Percentiles rank a stretch among this genome's conserved stretches.
These are phyloP conservation scores for Tolypocladium tundrense DNA, from an alignment of 2,329 filamentous ascomycete genomes.

Conservation along the genomic window DNA sequence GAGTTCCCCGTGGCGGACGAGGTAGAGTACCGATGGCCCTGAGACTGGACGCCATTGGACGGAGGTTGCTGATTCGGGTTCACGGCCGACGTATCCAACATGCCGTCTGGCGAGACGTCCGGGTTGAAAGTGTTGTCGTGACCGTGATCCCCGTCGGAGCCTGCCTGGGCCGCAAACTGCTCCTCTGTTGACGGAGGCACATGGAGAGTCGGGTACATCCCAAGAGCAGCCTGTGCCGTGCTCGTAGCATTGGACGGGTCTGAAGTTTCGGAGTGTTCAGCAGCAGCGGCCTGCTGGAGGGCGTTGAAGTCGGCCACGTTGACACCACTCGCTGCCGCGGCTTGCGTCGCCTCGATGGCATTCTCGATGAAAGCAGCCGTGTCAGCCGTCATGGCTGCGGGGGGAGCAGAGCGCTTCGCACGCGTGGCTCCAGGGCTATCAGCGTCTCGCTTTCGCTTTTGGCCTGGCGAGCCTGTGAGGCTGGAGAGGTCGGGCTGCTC, in stretches of 20 bases:
- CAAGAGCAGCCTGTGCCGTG: conserved; percentile 48
- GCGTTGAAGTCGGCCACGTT: conserved; percentile 46
- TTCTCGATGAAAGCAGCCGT: conserved; percentile 44
- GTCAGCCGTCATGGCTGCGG: conserved; percentile 34
- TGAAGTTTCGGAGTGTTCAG: conserved; percentile 34
- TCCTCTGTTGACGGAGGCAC: conserved; percentile 48
- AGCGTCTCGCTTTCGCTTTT: conserved; percentile 45
- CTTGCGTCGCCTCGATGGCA: conserved; percentile 34
- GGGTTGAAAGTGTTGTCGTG: conserved; percentile 22
- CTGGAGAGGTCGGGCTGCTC: conserved; percentile 38
- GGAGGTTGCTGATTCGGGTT: conserved; percentile 16
- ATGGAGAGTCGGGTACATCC: conserved; percentile 50
- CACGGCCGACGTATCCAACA: conserved; percentile 16
- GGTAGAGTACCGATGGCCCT: conserved; percentile 21
- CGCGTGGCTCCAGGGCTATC: conserved; percentile 41
- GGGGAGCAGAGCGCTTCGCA: conserved; percentile 37
- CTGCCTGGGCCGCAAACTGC: conserved; percentile 45
- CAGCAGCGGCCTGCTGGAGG: conserved; percentile 41
- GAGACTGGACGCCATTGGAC: conserved; percentile 29
- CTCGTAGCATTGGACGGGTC: conserved; percentile 45
- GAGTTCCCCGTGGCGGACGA: conserved; percentile 32
- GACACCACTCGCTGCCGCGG: conserved; percentile 27
- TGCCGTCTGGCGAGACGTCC: conserved; percentile 20
- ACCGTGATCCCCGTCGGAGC: conserved; percentile 19
- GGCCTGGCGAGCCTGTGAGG: conserved; percentile 30